Conservation (phyloP, 495 filamentous ascomycete species). For the Oidiodendron maius region DNA sequence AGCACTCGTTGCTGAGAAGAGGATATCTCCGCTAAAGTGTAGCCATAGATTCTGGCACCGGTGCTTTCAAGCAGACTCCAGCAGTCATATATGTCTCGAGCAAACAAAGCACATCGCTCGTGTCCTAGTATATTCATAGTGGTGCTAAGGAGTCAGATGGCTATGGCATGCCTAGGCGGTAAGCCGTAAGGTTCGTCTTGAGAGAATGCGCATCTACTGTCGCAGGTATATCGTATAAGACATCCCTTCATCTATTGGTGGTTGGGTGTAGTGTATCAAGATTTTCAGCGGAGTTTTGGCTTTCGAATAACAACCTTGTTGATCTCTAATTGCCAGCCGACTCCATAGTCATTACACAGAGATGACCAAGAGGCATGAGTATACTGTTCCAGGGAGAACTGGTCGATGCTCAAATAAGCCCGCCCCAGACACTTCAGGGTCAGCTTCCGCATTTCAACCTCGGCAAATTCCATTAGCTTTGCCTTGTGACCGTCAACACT, state of each 20-base stretch:
- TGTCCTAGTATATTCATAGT: no score
- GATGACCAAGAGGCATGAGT: conserved; percentile 61
- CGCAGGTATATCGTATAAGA: no score
- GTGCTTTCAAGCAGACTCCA: no score
- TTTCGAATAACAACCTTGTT: conserved; percentile 66
- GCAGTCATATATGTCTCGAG: no score
- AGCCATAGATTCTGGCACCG: no score
- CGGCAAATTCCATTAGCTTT: conserved; percentile 74
- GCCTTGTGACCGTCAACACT: conserved; percentile 71
- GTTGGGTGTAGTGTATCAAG: background rate
- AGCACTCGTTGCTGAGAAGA: no score
- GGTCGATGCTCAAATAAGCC: conserved; percentile 69
- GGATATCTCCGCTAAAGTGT: no score
- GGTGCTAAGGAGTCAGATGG: no score
- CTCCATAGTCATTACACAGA: conserved; percentile 54
- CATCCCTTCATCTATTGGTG: background rate
- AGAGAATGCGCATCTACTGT: no score
- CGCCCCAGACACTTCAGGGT: conserved; percentile 79
- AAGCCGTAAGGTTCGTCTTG: no score
- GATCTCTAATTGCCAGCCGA: conserved; percentile 74
- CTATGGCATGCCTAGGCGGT: no score
- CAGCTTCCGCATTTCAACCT: conserved; percentile 59
- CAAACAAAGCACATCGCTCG: no score
- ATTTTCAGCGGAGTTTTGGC: conserved; percentile 38
- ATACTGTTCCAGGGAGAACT: conserved; percentile 56